Evolutionary conservation across 2,329 filamentous ascomycete genomes (phyloP), one percentile per base, ranked within the genome.

Genomic region (Ophiosphaerella korrae): DNA sequence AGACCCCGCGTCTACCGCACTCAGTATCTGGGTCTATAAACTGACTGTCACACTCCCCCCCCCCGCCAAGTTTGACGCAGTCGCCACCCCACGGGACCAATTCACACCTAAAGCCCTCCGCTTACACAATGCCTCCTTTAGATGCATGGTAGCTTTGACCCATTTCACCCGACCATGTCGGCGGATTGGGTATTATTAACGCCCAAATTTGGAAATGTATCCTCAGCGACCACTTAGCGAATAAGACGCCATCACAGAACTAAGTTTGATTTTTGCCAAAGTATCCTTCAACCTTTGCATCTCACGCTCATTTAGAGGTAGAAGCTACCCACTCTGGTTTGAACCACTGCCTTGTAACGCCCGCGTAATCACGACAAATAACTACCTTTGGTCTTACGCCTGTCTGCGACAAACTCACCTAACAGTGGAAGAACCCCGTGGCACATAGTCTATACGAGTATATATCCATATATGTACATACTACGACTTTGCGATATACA

Each of bases 21-120:
- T 8, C 45, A 39, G 49, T 24, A 50, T 55, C 24, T 58, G 51
- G 55, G 44, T 40, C 2, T 33, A 9, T 12, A 52, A 58, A 21
- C 14, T 49, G 3, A 45, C 51, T n/a, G 42, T 36, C 8, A 33
- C 16, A 12, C 42, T 52, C 1, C 47, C 42, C 1, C 47, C 42
- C 8, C 33, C 41, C n/a, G 46, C 45, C 11, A 29, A 7, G 9
- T 24, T 57, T n/a, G 48, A 60, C 16, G 51, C 38, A 26, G 31
- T 72, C 44, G 70, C 71, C 41, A 67, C 72, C 32, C 73, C 70
- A 11, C 29, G 55, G 2, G 52, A 53, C 4, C 71, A 72, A 23
- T 71, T 63, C 43, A 63, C 64, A 18, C 39, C 50, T 0, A 37
- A 16, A 29, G n/a, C 34, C 14, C 51, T 39, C 4, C 34, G 50